phyloP scores from a whole-genome alignment of 2,329 filamentous ascomycete species.

The Fusarium longipes region DNA sequence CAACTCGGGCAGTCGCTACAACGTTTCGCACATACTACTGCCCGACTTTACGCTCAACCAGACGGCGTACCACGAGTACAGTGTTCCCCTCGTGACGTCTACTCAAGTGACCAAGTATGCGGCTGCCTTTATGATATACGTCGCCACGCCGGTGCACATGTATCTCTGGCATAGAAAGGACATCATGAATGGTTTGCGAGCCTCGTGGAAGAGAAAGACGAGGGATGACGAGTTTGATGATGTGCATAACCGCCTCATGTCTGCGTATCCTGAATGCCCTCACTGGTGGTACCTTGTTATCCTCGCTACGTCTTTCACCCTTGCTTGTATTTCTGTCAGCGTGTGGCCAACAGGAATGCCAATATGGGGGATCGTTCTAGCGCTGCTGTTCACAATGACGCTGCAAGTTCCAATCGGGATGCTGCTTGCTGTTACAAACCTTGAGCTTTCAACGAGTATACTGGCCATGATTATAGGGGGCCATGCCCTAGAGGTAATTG shows the following conservation, averaged over 20 bases:
- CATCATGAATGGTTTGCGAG: constrained; percentile 43
- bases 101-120: constrained; percentile 54
- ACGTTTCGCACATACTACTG: constrained; percentile 63
- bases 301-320: constrained; percentile 58
- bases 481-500: constrained; percentile 73
- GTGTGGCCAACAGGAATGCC: constrained; percentile 63
- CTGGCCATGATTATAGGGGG: constrained; percentile 74
- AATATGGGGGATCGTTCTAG: constrained; percentile 63
- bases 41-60: constrained; percentile 61
- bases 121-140: constrained; percentile 47
- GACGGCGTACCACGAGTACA: constrained; percentile 62
- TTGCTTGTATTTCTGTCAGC: constrained; percentile 53
- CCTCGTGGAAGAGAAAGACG: constrained; percentile 42
- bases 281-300: constrained; percentile 66
- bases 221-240: constrained; percentile 54
- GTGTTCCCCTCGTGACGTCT: constrained; percentile 63
- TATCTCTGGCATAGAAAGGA: constrained; percentile 49
- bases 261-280: constrained; percentile 56
- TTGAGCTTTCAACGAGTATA: constrained; percentile 70
- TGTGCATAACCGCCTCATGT: constrained; percentile 51
- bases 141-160: constrained; percentile 47
- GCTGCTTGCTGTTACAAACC: constrained; percentile 66
- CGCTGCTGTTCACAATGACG: constrained; percentile 61
- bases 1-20: constrained; percentile 64
- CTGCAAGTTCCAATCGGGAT: constrained; percentile 68